A percentile compares a stretch with the other conserved stretches of the same genome.
Conservation (phyloP, 2,329 filamentous ascomycete genomes). For the Teratosphaeria zuluensis region DNA sequence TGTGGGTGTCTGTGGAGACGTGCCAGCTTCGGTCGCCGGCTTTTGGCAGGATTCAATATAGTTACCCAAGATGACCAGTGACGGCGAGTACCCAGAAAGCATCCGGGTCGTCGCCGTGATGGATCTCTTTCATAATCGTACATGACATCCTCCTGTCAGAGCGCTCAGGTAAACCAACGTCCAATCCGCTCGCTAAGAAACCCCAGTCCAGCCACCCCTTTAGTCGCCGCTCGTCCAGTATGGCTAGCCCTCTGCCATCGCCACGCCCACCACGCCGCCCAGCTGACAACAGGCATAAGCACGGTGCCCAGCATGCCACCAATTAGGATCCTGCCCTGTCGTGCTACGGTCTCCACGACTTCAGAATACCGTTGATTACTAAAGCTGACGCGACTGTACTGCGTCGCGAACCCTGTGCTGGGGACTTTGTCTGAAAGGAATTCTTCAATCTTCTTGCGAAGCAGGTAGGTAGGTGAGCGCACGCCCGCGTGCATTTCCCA, state of each 20-base stretch:
- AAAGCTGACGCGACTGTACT: constrained; percentile 88
- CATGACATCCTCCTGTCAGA: background rate
- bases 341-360: constrained; percentile 59
- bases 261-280: constrained; percentile 18
- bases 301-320: constrained; percentile 40
- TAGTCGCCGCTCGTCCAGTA: background rate
- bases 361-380: constrained; percentile 86
- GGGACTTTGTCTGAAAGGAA: constrained; percentile 67
- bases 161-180: constrained; percentile 11
- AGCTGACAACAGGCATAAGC: constrained; percentile 18
- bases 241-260: constrained; percentile 13
- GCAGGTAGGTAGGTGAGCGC: constrained; percentile 62
- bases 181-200: constrained; percentile 9
- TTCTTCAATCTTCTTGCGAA: constrained; percentile 83
- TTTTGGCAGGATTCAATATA: no score
- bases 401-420: constrained; percentile 74
- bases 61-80: background rate
- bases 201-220: constrained; percentile 4
- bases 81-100: background rate
- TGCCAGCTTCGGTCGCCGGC: no score
- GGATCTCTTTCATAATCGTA: background rate
- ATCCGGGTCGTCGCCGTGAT: no score
- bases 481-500: constrained; percentile 87
- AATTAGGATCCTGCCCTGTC: constrained; percentile 48
- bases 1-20: background rate